A percentile compares a stretch with the other conserved stretches of the same genome.
Evolutionary conservation across 2,329 filamentous ascomycete species (phyloP).

Genomic region (Microdochium trichocladiopsis): DNA sequence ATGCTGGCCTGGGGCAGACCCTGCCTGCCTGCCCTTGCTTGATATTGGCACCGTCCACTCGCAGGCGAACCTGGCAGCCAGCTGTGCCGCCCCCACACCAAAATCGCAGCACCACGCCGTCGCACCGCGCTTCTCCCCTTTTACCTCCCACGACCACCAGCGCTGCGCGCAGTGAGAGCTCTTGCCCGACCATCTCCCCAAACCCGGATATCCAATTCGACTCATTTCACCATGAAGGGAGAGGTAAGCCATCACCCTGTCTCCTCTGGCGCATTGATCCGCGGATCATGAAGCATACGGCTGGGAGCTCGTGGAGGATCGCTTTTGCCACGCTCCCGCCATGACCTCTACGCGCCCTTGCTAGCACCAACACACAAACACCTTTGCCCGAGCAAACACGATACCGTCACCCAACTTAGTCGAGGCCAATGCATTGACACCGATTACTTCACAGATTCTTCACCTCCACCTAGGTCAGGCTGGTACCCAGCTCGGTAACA

Average conservation of each 20-base stretch:
- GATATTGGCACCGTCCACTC: not conserved
- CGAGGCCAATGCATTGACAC: not conserved
- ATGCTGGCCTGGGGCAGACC: not conserved
- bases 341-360: not conserved
- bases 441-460: slow-evolving; percentile 38
- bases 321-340: too few relatives aligned
- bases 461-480: slow-evolving; percentile 62
- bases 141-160: not conserved
- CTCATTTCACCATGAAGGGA: not conserved
- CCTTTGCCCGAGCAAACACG: not conserved
- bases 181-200: not conserved
- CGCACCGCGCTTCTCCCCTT: not conserved
- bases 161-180: not conserved
- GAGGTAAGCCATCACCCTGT: not conserved
- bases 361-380: not conserved
- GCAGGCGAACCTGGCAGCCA: not conserved
- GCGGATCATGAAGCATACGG: not conserved
- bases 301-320: not conserved
- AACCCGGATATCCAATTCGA: not conserved
- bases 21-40: not conserved
- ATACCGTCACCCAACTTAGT: not conserved
- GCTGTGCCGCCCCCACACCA: not conserved
- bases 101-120: not conserved
- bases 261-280: not conserved
- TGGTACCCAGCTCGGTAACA: slow-evolving; percentile 68